Base-by-base conservation (phyloP, 352 stramenopile species). In the Phytopythium vexans region DNA sequence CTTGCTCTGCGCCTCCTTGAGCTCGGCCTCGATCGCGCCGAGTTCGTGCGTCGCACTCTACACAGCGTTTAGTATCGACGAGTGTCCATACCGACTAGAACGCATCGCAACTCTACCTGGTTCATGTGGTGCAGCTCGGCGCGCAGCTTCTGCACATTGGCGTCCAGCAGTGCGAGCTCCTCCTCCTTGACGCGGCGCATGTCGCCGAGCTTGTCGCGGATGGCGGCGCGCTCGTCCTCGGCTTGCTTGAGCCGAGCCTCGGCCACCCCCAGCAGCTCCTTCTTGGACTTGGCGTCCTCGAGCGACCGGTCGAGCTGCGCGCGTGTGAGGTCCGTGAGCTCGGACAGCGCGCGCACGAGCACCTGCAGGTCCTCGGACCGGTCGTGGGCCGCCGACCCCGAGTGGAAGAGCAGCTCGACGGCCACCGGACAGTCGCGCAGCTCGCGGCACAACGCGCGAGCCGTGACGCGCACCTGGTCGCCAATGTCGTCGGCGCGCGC, bases 221-320 rank as follows among this genome's bases (percentile, higher is more conserved):
- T 90, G 27, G 69, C 54, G 36, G 78, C 64, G 6, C 84, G 76
- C 49, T 96, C 85, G 58, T 93, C 85, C 43, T 92, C 81, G 0
- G 83, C 83, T 53, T 92, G 83, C 44, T 92, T 86, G 64, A 91
- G 80, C 32, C 86, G 82, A 41, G 64, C 82, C 60, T 89, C 82
- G 8, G 86, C 80, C 43, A 86, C 68, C 9, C 80, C 68, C 73
- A 94, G 81, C 35, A 91, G 60, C 56, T 94, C 80, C 38, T 82
- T 86, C 59, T 92, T 88, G 37, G 85, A 87, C 55, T 87, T 87
- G 46, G 85, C 80, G 48, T 96, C 86, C 52, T 96, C 86, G 8
- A 95, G 68, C 6, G 83, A 93, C 56, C 90, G 94, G 45, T 89
- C 81, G 32, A 95, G 66, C 46, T 89, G 73, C 3, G 62, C 65